Conservation (phyloP, 1,284 basidiomycete species). For the Phylloporus sp. region DNA sequence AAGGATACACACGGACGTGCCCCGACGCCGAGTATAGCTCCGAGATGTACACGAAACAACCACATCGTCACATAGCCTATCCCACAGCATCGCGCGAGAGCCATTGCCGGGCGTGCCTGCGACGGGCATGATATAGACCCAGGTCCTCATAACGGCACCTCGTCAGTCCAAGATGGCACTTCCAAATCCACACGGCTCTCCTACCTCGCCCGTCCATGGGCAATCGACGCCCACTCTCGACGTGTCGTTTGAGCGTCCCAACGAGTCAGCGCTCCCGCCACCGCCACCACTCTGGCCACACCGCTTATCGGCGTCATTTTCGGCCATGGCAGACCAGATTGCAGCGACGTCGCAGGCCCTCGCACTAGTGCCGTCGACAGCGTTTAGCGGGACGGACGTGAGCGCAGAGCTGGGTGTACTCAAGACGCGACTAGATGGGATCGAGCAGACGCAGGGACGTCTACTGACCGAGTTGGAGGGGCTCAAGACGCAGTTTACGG, state of each 20-base stretch:
- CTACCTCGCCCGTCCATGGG: constrained; percentile 4
- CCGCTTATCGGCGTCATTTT: constrained; percentile 42
- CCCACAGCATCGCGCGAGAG: not conserved
- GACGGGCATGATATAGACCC: not conserved
- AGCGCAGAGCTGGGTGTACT: constrained; percentile 14
- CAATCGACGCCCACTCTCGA: constrained; percentile 24
- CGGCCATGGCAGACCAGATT: constrained; percentile 45
- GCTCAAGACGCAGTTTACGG: constrained; percentile 9
- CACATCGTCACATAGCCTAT: not conserved
- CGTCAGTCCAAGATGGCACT: not conserved
- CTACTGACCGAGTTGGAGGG: constrained; percentile 18
- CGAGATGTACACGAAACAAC: not conserved
- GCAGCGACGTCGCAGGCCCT: constrained; percentile 45
- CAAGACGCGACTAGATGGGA: constrained; percentile 16
- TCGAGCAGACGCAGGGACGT: constrained; percentile 21
- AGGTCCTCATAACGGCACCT: too few relatives aligned
- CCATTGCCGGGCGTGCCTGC: not conserved
- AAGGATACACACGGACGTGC: not conserved
- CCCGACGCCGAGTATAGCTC: not conserved
- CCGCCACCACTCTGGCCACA: constrained; percentile 33
- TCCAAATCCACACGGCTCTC: not conserved
- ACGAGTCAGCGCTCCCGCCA: not conserved
- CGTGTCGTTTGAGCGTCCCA: constrained; percentile 16
- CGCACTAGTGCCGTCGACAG: constrained; percentile 30
- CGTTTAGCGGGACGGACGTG: constrained; percentile 15